These are phyloP conservation scores for Cutaneotrichosporon cutaneum DNA, from an alignment of 1,284 basidiomycete genomes.

Conservation along the genomic window DNA sequence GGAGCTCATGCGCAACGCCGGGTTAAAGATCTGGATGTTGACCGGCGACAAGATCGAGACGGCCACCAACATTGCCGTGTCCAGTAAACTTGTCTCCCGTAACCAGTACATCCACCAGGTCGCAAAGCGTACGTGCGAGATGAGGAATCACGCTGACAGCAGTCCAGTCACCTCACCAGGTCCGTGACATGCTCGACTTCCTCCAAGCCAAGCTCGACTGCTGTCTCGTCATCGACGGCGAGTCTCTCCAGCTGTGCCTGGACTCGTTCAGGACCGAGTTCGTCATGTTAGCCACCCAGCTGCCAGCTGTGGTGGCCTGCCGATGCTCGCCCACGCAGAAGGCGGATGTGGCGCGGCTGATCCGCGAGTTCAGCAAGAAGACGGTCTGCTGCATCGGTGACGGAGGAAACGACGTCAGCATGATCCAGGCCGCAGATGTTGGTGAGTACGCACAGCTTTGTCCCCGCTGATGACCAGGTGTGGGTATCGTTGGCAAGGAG, in stretches of 20 bases:
- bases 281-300: slow-evolving; percentile 90
- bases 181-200: slow-evolving; percentile 89
- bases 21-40: slow-evolving; percentile 99
- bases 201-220: slow-evolving; percentile 92
- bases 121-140: slow-evolving; percentile 69
- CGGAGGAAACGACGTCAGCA: slow-evolving; percentile 94
- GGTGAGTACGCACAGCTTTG: slow-evolving; percentile 60
- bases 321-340: slow-evolving; percentile 99
- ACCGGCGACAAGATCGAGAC: slow-evolving; percentile 99
- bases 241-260: slow-evolving; percentile 86
- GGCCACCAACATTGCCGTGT: slow-evolving; percentile 96
- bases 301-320: slow-evolving; percentile 95
- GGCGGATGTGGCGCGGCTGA: slow-evolving; percentile 91
- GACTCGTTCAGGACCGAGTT: slow-evolving; percentile 90
- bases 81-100: slow-evolving; percentile 90
- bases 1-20: slow-evolving; percentile 90
- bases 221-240: slow-evolving; percentile 98
- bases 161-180: slow-evolving; percentile 82
- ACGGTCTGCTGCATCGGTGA: slow-evolving; percentile 98
- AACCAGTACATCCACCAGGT: slow-evolving; percentile 98
- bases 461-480: slow-evolving; percentile 58
- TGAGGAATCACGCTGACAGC: not conserved
- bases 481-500: slow-evolving; percentile 98
- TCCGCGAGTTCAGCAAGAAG: slow-evolving; percentile 84
- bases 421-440: slow-evolving; percentile 96